phyloP scores from a whole-genome alignment of 495 filamentous ascomycete genomes.

The Parathielavia hyrcaniae region DNA sequence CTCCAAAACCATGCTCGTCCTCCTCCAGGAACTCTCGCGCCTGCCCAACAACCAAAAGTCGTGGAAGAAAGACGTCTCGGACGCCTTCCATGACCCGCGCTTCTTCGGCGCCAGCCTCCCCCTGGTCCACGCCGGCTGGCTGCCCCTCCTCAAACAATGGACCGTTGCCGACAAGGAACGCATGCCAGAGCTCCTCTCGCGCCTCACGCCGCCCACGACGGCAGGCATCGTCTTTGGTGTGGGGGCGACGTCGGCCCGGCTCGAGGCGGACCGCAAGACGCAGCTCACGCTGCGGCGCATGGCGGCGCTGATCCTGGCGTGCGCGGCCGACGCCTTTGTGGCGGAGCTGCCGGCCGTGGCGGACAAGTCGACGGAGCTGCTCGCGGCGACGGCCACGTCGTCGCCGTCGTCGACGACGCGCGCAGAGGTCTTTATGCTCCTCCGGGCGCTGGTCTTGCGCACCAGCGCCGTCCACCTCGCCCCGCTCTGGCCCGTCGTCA shows the following conservation, averaged over 20 bases:
- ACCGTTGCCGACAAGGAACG: conserved; percentile 78
- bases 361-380: conserved; percentile 80
- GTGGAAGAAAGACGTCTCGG: conserved; percentile 88
- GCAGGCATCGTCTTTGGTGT: conserved; percentile 98
- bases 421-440: conserved; percentile 81
- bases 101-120: conserved; percentile 67
- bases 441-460: conserved; percentile 72
- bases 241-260: conserved; percentile 84
- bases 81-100: conserved; percentile 83
- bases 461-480: conserved; percentile 71
- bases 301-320: conserved; percentile 67
- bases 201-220: conserved; percentile 79
- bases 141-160: conserved; percentile 78
- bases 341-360: conserved; percentile 63
- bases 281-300: conserved; percentile 86
- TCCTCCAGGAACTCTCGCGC: conserved; percentile 71
- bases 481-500: conserved; percentile 83
- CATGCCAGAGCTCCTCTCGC: conserved; percentile 69
- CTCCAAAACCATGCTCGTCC: conserved; percentile 57
- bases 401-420: conserved; percentile 87
- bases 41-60: conserved; percentile 74
- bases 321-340: conserved; percentile 69
- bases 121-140: conserved; percentile 68
- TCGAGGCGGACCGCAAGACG: conserved; percentile 88
- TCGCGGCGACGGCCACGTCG: conserved; percentile 77